Evolutionary conservation across 2,329 filamentous ascomycete genomes (phyloP).

Genomic region (Fusarium virguliforme): DNA sequence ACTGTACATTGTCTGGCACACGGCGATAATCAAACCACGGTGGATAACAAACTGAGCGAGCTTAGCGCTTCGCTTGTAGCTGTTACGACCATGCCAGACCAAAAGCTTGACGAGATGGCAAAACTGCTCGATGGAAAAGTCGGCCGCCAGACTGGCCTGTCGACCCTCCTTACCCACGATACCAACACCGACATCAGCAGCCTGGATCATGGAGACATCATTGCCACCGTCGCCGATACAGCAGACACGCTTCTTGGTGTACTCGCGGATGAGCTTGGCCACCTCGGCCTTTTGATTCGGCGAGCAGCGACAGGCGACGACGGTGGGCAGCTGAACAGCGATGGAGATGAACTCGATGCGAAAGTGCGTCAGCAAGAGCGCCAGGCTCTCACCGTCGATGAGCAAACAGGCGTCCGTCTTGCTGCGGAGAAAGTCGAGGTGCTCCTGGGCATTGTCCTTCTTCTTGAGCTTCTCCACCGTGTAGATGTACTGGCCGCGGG

Average conservation of each 20-base stretch:
- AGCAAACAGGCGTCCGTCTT: conserved; percentile 91
- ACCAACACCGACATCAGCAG: conserved; percentile 96
- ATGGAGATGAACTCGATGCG: conserved; percentile 88
- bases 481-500: conserved; percentile 94
- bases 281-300: conserved; percentile 98
- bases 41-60: conserved; percentile 99
- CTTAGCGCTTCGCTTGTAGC: conserved; percentile 96
- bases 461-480: conserved; percentile 89
- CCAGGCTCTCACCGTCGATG: conserved; percentile 93
- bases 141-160: conserved; percentile 93
- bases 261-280: conserved; percentile 88
- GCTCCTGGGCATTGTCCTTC: conserved; percentile 88
- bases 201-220: conserved; percentile 99
- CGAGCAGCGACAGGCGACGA: conserved; percentile 96
- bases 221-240: conserved; percentile 99
- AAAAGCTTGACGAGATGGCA: conserved; percentile 94
- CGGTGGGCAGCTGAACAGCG: conserved; percentile 89
- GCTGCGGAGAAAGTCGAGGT: conserved; percentile 88
- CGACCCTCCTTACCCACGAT: conserved; percentile 98
- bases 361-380: conserved; percentile 87
- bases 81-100: conserved; percentile 99
- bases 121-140: conserved; percentile 97
- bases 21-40: conserved; percentile 92
- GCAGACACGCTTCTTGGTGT: conserved; percentile 95
- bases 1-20: conserved; percentile 98